These are phyloP conservation scores for Globisporangium sylvaticum DNA, from an alignment of 352 stramenopile species.

Conservation along the genomic window DNA sequence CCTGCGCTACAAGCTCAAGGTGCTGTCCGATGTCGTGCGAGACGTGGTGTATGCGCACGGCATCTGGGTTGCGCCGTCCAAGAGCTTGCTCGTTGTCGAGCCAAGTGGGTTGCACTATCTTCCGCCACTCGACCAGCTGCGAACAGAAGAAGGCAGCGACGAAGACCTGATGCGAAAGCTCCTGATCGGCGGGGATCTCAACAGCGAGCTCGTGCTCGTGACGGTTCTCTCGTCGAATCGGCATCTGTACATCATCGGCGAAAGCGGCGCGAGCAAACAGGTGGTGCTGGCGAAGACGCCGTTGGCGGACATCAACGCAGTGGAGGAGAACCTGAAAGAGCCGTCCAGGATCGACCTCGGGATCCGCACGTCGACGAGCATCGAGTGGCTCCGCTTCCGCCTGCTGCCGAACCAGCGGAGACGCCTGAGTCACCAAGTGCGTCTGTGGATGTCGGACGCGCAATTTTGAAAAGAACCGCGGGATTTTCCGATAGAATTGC, in stretches of 20 bases:
- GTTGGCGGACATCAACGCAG: conserved; percentile 45
- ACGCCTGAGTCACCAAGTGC: conserved; percentile 55
- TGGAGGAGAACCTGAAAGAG: conserved; percentile 70
- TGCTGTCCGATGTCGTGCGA: conserved; percentile 45
- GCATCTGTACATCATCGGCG: conserved; percentile 56
- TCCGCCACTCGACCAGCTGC: not conserved
- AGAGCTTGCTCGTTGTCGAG: conserved; percentile 19
- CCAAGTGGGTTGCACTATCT: conserved; percentile 27
- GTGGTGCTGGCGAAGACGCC: conserved; percentile 39
- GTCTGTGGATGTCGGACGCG: conserved; percentile 40
- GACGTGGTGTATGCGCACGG: conserved; percentile 64
- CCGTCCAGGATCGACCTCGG: conserved; percentile 61
- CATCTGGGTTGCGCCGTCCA: conserved; percentile 43
- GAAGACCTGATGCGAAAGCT: conserved; percentile 29
- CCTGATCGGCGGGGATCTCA: conserved; percentile 30
- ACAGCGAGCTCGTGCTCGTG: conserved; percentile 27
- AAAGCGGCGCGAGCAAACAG: conserved; percentile 31
- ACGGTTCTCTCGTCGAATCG: conserved; percentile 46
- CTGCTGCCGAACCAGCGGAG: conserved; percentile 48
- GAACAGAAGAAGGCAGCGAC: conserved; percentile 14
- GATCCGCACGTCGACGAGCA: conserved; percentile 25
- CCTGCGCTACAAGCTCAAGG: conserved; percentile 76
- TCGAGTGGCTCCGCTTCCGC: conserved; percentile 63
- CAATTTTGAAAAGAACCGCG: conserved; percentile 14
- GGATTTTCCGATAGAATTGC: not conserved